phyloP scores from a whole-genome alignment of 2,329 filamentous ascomycete species.

The Sclerotinia spermophila region DNA sequence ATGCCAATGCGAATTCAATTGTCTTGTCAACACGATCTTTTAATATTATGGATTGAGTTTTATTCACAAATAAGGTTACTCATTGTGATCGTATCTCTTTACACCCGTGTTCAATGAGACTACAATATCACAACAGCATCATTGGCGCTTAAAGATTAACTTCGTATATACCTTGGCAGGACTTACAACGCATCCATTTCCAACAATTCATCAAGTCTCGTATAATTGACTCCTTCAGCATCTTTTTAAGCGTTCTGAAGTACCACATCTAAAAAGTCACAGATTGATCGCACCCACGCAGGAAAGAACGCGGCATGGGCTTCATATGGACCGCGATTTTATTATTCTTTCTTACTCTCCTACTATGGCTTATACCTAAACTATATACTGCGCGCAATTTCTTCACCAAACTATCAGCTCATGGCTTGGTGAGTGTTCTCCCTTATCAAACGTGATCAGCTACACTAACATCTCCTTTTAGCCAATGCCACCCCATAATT shows the following conservation, averaged over 20 bases:
- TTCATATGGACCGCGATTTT: background rate
- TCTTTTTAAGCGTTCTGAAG: background rate
- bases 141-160: background rate
- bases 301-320: background rate
- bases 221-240: background rate
- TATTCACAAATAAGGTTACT: background rate
- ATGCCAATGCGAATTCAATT: background rate
- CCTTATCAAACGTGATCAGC: background rate
- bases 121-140: background rate
- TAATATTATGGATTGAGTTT: background rate
- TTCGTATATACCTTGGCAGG: background rate
- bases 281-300: background rate
- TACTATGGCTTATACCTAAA: background rate
- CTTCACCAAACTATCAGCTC: background rate
- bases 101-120: background rate
- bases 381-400: background rate
- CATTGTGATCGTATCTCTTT: background rate
- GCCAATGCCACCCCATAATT: constrained; percentile 25
- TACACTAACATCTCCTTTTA: background rate
- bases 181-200: background rate
- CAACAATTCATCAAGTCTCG: no score
- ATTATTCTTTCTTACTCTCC: background rate
- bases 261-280: no score
- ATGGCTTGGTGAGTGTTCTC: background rate
- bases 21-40: background rate